phyloP scores from a whole-genome alignment of 1,139 yeast genomes.

The Saccharomyces uvarum region DNA sequence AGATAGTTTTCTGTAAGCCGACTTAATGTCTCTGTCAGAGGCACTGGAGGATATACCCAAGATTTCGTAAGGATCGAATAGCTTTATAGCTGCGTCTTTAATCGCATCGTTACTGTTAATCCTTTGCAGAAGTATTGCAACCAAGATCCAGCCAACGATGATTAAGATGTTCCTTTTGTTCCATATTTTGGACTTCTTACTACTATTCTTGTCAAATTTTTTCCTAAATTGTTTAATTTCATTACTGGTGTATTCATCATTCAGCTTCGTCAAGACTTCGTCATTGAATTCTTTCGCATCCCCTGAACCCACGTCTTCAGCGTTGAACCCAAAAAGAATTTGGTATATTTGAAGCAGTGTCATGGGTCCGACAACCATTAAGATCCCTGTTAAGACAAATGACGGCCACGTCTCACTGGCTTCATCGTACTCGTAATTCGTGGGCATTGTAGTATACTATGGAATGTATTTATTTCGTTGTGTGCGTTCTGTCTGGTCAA shows the following conservation, averaged over 20 bases:
- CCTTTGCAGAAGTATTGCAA: conserved; percentile 44
- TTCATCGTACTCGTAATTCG: conserved; percentile 70
- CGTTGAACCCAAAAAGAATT: conserved; percentile 11
- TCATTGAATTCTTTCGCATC: conserved; percentile 13
- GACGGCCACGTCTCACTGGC: conserved; percentile 94
- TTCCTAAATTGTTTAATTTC: conserved; percentile 39
- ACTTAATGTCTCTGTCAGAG: conserved; percentile 68
- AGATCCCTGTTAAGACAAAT: conserved; percentile 67
- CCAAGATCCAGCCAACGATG: conserved; percentile 60
- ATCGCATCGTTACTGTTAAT: conserved; percentile 35
- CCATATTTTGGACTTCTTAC: conserved; percentile 35
- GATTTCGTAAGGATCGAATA: conserved; percentile 85
- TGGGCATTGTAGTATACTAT: conserved; percentile 26
- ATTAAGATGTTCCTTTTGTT: conserved; percentile 43
- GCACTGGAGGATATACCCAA: conserved; percentile 68
- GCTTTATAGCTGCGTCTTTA: background rate
- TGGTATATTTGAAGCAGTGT: conserved; percentile 44
- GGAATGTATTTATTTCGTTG: background rate
- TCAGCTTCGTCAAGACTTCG: conserved; percentile 12
- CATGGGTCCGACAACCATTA: conserved; percentile 61
- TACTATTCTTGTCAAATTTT: conserved; percentile 29
- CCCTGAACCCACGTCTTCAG: conserved; percentile 8
- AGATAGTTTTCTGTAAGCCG: conserved; percentile 78
- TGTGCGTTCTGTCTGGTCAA: background rate
- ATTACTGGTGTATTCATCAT: conserved; percentile 32